phyloP scores from a whole-genome alignment of 164 flowering plant genomes.

The Warburgia ugandensis region DNA sequence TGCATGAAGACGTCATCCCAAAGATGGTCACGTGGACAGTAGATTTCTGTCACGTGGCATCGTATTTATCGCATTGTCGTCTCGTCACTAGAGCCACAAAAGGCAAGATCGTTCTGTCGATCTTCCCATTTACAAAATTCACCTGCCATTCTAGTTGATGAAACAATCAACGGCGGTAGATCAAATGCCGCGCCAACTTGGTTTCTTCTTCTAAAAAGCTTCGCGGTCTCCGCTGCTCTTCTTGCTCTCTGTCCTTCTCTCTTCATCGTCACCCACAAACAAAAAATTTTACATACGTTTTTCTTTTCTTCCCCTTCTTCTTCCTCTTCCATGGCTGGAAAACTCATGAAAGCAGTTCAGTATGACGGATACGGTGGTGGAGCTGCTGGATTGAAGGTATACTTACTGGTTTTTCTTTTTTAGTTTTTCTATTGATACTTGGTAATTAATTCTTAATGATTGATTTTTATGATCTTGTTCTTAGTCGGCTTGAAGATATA shows the following conservation, averaged over 20 bases:
- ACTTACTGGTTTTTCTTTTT: background rate
- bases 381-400: slow-evolving; percentile 51
- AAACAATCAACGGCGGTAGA: too few relatives aligned
- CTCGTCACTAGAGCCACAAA: too few relatives aligned
- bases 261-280: background rate
- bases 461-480: too few relatives aligned
- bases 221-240: background rate
- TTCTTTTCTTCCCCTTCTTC: background rate
- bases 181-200: background rate
- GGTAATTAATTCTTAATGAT: background rate
- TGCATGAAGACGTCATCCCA: too few relatives aligned
- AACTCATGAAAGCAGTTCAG: slow-evolving; percentile 51
- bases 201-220: background rate
- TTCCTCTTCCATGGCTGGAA: slow-evolving; percentile 31
- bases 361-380: slow-evolving; percentile 61
- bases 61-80: too few relatives aligned
- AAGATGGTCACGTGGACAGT: too few relatives aligned
- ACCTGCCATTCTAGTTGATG: too few relatives aligned
- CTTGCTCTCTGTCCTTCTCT: background rate
- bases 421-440: background rate
- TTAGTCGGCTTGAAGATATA: too few relatives aligned
- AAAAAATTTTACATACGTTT: background rate
- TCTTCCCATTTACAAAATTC: too few relatives aligned
- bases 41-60: too few relatives aligned
- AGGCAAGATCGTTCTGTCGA: too few relatives aligned